Evolutionary conservation across 2,329 filamentous ascomycete genomes (phyloP), one percentile per base, ranked within the genome.

Genomic region (Cordyceps cicadae): DNA sequence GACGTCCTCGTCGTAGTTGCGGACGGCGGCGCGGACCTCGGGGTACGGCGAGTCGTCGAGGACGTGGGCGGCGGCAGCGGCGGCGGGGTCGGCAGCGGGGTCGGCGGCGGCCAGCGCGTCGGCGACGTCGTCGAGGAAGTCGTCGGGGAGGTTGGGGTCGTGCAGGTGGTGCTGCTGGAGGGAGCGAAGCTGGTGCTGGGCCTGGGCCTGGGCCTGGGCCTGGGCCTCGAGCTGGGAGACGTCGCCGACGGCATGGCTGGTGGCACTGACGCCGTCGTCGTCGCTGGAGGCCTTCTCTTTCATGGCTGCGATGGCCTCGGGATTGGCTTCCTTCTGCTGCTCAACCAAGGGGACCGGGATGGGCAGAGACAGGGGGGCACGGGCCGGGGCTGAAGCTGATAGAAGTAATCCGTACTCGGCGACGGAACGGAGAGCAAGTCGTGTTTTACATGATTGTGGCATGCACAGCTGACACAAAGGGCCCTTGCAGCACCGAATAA

Each of bases 51-150:
- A 62, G 41, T 62, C 54, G 24, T 62, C 60, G 32, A 62, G 50
- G 17, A 65, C 11, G 26, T 62, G 94, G 83, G 92, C 69, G 97
- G 97, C 74, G 71, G 99, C 61, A 95, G 91, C 79, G 91, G 92
- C 76, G 90, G 84, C n/a, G n/a, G n/a, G n/a, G n/a, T n/a, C 21
- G 72, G 76, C 52, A 75, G 78, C 41, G 79, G 82, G 63, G 75
- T 78, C n/a, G 80, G 85, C 63, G 71, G 78, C 51, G 72, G 80
- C 56, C 67, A 72, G 43, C 70, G 85, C 54, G 77, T 81, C 2
- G 81, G 81, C 57, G 74, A 84, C 54, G 81, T 85, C 32, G 77
- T 76, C 43, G 84, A 81, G 79, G 81, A 85, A 75, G 74, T 83
- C 50, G 72, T 73, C 34, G 73, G 74, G 39, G 66, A 84, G 56